Percentiles rank a stretch among this genome's conserved stretches.
These are phyloP conservation scores for Antrodiella citrinella DNA, from an alignment of 768 basidiomycete species.

Conservation along the genomic window DNA sequence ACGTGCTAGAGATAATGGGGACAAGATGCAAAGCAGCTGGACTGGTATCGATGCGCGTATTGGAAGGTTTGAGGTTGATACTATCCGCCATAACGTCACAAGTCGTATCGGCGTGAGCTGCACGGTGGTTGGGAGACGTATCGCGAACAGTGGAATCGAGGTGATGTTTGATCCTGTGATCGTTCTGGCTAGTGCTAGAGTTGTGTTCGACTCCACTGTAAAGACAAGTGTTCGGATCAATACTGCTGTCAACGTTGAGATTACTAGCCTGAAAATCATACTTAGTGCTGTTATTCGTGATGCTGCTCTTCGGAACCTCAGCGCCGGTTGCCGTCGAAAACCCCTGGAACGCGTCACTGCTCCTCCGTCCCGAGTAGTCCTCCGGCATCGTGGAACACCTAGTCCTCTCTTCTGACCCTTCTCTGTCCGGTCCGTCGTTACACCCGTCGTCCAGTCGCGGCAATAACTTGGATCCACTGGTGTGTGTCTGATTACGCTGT, in stretches of 20 bases:
- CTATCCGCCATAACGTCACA: too few relatives aligned
- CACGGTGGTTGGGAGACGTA: neutral
- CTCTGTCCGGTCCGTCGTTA: neutral
- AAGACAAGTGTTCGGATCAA: neutral
- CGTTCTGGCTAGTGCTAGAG: slow-evolving; percentile 2
- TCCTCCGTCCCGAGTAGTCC: slow-evolving; percentile 9
- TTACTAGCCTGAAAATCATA: neutral
- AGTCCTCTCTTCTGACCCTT: neutral
- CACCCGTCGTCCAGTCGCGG: slow-evolving; percentile 17
- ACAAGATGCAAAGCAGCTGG: neutral
- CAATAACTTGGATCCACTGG: slow-evolving; percentile 14
- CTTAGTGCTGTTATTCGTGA: neutral
- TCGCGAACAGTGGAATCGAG: neutral
- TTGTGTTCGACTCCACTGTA: neutral
- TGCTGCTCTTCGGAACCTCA: neutral
- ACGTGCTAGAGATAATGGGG: slow-evolving; percentile 6
- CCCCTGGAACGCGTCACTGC: neutral
- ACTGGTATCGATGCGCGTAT: slow-evolving; percentile 8
- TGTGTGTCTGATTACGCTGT: slow-evolving; percentile 21
- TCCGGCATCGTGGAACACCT: slow-evolving; percentile 16
- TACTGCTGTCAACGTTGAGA: neutral
- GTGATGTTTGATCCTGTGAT: neutral
- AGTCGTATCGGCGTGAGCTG: neutral
- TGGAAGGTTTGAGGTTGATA: neutral
- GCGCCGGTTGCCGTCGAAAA: neutral